Evolutionary conservation across 1,284 basidiomycete genomes (phyloP).

Genomic region (Heterobasidion annosum): DNA sequence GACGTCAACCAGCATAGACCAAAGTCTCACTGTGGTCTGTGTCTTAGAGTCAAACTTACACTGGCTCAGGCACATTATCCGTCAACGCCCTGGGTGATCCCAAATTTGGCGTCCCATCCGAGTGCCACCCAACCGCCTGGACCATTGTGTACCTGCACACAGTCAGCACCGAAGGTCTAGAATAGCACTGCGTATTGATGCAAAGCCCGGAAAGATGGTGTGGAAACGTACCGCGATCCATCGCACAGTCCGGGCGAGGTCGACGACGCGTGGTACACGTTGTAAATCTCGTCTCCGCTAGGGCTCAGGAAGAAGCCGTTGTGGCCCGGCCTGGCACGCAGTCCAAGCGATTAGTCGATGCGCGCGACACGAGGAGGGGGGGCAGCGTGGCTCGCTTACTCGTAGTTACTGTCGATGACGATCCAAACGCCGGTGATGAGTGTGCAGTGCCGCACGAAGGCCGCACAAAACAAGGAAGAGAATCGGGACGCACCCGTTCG

Average conservation of each 20-base stretch:
- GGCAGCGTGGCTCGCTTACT: not conserved
- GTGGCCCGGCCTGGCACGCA: not conserved
- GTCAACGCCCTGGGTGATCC: constrained; percentile 19
- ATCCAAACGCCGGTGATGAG: not conserved
- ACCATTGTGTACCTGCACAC: not conserved
- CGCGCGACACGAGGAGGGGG: too few species aligned
- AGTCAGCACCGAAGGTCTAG: not conserved
- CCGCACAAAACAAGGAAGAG: not conserved
- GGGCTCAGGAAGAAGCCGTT: constrained; percentile 5
- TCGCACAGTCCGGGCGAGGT: constrained; percentile 21
- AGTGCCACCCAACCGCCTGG: not conserved
- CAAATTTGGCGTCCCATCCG: constrained; percentile 21
- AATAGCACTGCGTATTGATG: too few species aligned
- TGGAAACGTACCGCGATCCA: constrained; percentile 15
- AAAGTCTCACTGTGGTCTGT: too few species aligned
- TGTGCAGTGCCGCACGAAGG: not conserved
- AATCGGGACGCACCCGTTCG: not conserved
- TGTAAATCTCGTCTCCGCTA: constrained; percentile 21
- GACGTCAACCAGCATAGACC: too few species aligned
- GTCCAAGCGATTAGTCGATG: not conserved
- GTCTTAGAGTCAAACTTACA: constrained; percentile 3
- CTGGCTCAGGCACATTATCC: constrained; percentile 18
- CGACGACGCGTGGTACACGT: constrained; percentile 21
- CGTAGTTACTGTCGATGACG: not conserved
- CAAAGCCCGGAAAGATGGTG: constrained; percentile 19